phyloP scores from a whole-genome alignment of 345 rosid genomes.

The Populus simonii region DNA sequence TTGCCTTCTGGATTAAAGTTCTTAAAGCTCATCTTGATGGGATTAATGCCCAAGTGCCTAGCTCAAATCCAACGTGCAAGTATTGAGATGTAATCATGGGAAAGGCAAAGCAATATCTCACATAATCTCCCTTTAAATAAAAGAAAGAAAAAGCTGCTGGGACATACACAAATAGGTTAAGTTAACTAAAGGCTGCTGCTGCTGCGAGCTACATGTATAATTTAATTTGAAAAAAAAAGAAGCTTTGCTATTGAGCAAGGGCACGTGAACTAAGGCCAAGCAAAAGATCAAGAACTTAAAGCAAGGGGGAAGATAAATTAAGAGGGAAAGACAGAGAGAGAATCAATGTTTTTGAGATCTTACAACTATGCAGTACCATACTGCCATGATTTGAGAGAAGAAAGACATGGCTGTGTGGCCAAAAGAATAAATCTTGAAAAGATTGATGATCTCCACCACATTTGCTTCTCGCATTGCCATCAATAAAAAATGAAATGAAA shows the following conservation, averaged over 20 bases:
- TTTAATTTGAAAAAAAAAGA: neutral
- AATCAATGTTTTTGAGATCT: slow-evolving; percentile 31
- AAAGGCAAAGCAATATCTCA: slow-evolving; percentile 30
- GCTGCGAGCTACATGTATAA: neutral
- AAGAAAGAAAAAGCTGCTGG: neutral
- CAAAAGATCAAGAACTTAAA: neutral
- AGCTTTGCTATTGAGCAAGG: slow-evolving; percentile 8
- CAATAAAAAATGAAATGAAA: neutral
- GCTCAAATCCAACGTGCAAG: slow-evolving; percentile 29
- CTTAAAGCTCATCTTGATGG: slow-evolving; percentile 20
- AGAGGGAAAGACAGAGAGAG: slow-evolving; percentile 13
- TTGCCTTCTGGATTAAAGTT: slow-evolving; percentile 8
- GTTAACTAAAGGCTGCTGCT: slow-evolving; percentile 32
- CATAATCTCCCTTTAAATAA: slow-evolving; percentile 36
- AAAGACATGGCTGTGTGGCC: slow-evolving; percentile 23
- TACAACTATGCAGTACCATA: slow-evolving; percentile 53
- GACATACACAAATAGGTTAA: neutral
- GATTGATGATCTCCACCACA: slow-evolving; percentile 32
- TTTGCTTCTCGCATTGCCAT: slow-evolving; percentile 22
- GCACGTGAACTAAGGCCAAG: slow-evolving; percentile 37
- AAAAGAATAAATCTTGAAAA: slow-evolving; percentile 16
- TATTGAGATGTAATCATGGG: slow-evolving; percentile 40
- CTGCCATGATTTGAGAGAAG: slow-evolving; percentile 45
- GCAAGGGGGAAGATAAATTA: neutral
- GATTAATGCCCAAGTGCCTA: slow-evolving; percentile 23